A percentile compares a stretch with the other conserved stretches of the same genome.
Conservation (phyloP, 2,329 filamentous ascomycete genomes). For the Hypoxylon sp. region DNA sequence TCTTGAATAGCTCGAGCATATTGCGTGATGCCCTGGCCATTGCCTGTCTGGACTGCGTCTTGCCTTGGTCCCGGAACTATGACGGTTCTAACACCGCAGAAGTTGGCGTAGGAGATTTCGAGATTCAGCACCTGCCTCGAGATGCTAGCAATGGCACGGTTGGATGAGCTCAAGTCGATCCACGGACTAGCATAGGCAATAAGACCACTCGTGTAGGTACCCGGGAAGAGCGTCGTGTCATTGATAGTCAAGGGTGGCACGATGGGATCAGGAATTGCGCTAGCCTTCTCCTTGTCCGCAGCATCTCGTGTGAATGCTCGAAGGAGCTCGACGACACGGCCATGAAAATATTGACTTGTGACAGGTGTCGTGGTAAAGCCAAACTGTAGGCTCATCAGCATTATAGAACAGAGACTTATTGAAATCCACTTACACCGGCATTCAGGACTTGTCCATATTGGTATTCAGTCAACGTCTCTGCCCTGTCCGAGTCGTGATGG, state of each 20-base stretch:
- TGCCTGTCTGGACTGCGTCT: slow-evolving; percentile 62
- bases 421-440: slow-evolving; percentile 64
- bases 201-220: slow-evolving; percentile 73
- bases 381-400: slow-evolving; percentile 62
- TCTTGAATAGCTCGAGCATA: slow-evolving; percentile 88
- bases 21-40: slow-evolving; percentile 66
- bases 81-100: slow-evolving; percentile 87
- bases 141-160: slow-evolving; percentile 83
- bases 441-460: slow-evolving; percentile 74
- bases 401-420: slow-evolving; percentile 12
- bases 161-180: slow-evolving; percentile 86
- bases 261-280: slow-evolving; percentile 62
- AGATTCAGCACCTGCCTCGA: slow-evolving; percentile 90
- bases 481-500: slow-evolving; percentile 73
- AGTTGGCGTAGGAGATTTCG: slow-evolving; percentile 93
- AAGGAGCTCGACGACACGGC: slow-evolving; percentile 70
- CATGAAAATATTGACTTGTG: slow-evolving; percentile 76
- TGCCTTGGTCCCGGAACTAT: slow-evolving; percentile 80
- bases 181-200: slow-evolving; percentile 85
- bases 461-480: slow-evolving; percentile 66
- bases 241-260: slow-evolving; percentile 76
- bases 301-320: slow-evolving; percentile 61
- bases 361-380: slow-evolving; percentile 81
- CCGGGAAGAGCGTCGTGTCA: slow-evolving; percentile 78
- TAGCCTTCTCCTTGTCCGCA: slow-evolving; percentile 54